Evolutionary conservation across 2,329 filamentous ascomycete species (phyloP).

Genomic region (Colletotrichum sp.): DNA sequence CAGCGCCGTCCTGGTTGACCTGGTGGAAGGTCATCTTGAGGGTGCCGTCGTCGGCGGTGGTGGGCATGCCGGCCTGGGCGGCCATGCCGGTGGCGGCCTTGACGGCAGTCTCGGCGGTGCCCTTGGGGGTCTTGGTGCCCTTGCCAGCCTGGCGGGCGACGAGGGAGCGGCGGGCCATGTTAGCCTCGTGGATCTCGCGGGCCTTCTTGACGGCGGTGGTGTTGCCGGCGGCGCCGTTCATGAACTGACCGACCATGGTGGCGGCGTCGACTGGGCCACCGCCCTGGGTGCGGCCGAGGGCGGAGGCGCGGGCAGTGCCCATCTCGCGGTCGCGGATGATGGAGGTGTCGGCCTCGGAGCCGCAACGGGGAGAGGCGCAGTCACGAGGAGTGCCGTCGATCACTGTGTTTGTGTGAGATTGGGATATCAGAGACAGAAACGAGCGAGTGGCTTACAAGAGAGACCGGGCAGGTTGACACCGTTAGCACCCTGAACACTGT

Average conservation of each 20-base stretch:
- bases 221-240: conserved; percentile 47
- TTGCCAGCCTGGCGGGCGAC: conserved; percentile 16
- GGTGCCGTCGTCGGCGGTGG: conserved; percentile 70
- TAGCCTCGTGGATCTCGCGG: conserved; percentile 45
- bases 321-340: conserved; percentile 70
- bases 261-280: conserved; percentile 63
- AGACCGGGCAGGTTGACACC: conserved; percentile 67
- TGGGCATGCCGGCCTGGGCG: conserved; percentile 71
- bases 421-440: too few species aligned
- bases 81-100: conserved; percentile 59
- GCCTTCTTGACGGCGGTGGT: conserved; percentile 42
- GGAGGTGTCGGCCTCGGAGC: conserved; percentile 69
- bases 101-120: conserved; percentile 55
- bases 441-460: conserved; percentile 1
- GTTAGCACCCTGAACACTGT: conserved; percentile 62
- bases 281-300: conserved; percentile 68
- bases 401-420: conserved; percentile 40
- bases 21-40: conserved; percentile 71
- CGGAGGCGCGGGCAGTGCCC: conserved; percentile 51
- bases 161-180: conserved; percentile 33
- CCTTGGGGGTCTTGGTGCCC: conserved; percentile 22
- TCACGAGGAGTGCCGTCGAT: conserved; percentile 71
- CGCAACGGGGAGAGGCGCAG: conserved; percentile 64
- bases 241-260: conserved; percentile 63
- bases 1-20: conserved; percentile 75